These are phyloP conservation scores for Populus alba DNA, from an alignment of 345 rosid species.

Conservation along the genomic window DNA sequence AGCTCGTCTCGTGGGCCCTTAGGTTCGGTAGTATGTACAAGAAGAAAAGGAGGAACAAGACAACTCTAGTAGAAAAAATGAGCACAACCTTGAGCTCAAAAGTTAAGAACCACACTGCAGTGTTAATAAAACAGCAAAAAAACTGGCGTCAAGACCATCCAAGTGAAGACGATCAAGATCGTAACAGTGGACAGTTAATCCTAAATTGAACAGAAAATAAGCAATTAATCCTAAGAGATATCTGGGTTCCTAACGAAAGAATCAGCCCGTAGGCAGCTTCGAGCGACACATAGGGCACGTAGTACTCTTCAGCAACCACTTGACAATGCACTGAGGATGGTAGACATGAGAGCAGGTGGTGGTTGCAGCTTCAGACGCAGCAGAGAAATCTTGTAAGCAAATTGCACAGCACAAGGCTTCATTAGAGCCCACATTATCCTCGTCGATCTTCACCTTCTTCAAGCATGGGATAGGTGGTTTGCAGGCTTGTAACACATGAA, in stretches of 20 bases:
- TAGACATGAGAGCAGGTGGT: conserved; percentile 2
- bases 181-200: no score
- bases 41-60: no score
- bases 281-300: conserved; percentile 9
- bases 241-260: not conserved
- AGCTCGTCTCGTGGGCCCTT: no score
- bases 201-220: no score
- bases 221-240: no score
- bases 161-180: no score
- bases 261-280: not conserved
- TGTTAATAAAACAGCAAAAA: no score
- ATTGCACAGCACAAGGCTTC: not conserved
- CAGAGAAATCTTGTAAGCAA: conserved; percentile 9
- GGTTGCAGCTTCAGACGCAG: not conserved
- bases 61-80: no score
- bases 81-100: no score
- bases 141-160: not conserved
- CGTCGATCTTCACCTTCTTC: not conserved
- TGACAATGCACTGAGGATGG: conserved; percentile 9
- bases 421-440: not conserved
- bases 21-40: no score
- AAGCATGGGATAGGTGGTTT: not conserved
- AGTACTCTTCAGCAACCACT: not conserved
- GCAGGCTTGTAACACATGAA: not conserved
- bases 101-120: no score